Evolutionary conservation across 2,329 filamentous ascomycete genomes (phyloP), one percentile per base, ranked within the genome.

Genomic region (Seiridium cupressi): DNA sequence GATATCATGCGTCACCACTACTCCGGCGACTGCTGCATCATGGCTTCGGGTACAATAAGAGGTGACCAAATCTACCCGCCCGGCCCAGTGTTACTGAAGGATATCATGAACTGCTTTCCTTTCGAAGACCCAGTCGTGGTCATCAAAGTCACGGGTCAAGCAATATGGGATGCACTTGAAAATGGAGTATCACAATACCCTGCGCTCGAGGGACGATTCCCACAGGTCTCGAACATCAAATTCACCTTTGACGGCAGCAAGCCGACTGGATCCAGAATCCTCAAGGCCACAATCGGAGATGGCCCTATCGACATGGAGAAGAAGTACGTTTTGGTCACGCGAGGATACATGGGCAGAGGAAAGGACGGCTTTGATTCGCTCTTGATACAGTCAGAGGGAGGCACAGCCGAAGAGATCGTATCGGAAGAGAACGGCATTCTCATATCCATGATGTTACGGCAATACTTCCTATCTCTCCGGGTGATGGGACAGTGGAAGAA

Each of bases 81-180:
- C 0, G 93, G 93, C 0, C 80, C 93, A 0, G 77, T 97, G 6
- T 81, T 88, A 32, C 77, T 96, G 61, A 91, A 91, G 69, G 92
- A 96, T 68, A 85, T 96, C n/a, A 85, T 93, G 60, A 90, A 91
- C 55, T 96, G 92, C 70, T 97, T 97, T 66, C 93, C 93, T 0
- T 97, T 97, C 67, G 93, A 97, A 70, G 93, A 97, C 64, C 92
- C 93, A 0, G 90, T 93, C 1, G 89, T 97, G 0, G 85, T 96
- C 3, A 79, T 97, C 61, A 84, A 83, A 40, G 81, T 92, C 4
- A 86, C 79, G 0, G 93, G 93, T 0, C 80, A 86, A 66, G 89
- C 88, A 1, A 85, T 97, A 38, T 80, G 88, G 68, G 88, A 87
- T n/a, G 93, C 93, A 0, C 74, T 97, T 2, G 93, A 97, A 73